Conservation (phyloP, 768 basidiomycete genomes). For the Rhodocollybia butyracea region DNA sequence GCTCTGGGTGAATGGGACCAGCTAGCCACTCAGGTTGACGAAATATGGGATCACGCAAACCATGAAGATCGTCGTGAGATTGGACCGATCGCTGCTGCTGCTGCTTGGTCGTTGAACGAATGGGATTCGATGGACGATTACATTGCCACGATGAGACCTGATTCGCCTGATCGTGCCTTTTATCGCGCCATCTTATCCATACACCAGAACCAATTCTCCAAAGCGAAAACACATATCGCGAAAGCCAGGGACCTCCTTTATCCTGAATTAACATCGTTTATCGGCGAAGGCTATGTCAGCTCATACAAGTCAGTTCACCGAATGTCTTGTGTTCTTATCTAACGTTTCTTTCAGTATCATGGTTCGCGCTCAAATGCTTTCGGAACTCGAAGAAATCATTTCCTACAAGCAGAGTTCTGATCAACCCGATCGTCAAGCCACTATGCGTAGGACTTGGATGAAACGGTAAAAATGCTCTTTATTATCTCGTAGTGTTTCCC, state of each 20-base stretch:
- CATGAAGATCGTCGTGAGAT: slow-evolving; percentile 87
- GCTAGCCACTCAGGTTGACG: slow-evolving; percentile 80
- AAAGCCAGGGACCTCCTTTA: slow-evolving; percentile 91
- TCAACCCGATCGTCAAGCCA: slow-evolving; percentile 87
- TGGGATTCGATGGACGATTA: slow-evolving; percentile 99
- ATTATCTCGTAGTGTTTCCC: background rate
- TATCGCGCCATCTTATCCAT: slow-evolving; percentile 95
- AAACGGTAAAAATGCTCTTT: slow-evolving; percentile 57
- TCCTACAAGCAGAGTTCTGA: slow-evolving; percentile 92
- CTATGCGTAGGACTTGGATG: slow-evolving; percentile 96
- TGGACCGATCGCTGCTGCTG: slow-evolving; percentile 95
- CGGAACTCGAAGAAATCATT: slow-evolving; percentile 97
- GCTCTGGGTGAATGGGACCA: slow-evolving; percentile 98
- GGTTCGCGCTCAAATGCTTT: slow-evolving; percentile 97
- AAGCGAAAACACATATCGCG: slow-evolving; percentile 85
- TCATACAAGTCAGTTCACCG: slow-evolving; percentile 78
- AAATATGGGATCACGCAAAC: slow-evolving; percentile 80
- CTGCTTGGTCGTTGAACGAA: slow-evolving; percentile 94
- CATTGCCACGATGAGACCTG: slow-evolving; percentile 87
- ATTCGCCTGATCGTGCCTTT: slow-evolving; percentile 92
- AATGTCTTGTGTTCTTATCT: background rate
- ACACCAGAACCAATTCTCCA: slow-evolving; percentile 93
- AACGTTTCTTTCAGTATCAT: slow-evolving; percentile 58
- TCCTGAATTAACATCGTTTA: slow-evolving; percentile 85
- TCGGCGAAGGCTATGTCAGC: slow-evolving; percentile 95